Base-by-base conservation (phyloP, 768 basidiomycete genomes). In the Phylloporus sp. region DNA sequence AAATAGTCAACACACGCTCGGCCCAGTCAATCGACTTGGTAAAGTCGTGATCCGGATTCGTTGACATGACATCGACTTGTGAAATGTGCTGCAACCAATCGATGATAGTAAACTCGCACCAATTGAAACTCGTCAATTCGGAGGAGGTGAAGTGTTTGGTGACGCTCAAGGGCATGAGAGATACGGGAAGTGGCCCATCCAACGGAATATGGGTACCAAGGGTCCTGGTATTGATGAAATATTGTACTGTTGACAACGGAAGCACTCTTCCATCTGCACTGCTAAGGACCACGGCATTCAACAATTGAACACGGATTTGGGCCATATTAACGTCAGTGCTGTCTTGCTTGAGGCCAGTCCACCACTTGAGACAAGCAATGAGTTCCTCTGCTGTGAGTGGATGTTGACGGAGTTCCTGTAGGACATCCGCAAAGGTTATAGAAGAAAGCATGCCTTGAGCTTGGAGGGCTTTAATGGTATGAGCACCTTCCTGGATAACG, bases 291-390 rank as follows among this genome's bases (percentile, higher is more conserved):
- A 85, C 84, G 5, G 85, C 86, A 54, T 85, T 77, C 16, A 95
- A 70, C 16, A 98, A 75, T 50, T 89, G 78, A 3, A 63, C 73
- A 56, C 76, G 85, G 54, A 76, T 76, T 18, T 73, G 71, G 13
- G 70, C 54, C 43, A 80, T 68, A n/a, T 75, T 68, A 13, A 70
- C 45, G 13, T 63, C 57, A 32, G 59, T 66, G 34, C 63, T 65
- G 23, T 72, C 71, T 60, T 62, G 70, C 49, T 69, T 72, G 15
- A 80, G 64, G 18, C 59, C 53, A 26, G 78, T 74, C 89, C 94
- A 94, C 95, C 97, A 98, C 51, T 81, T 81, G 55, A 97, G 72
- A 67, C 89, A 93, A 3, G 82, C 84, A n/a, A 86, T 65, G 70
- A 88, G 85, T 62, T 97, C 91, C 6, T 73, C 70, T 62, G 89